Conservation (phyloP, 2,329 filamentous ascomycete species). For the Penicillium verrucosum region DNA sequence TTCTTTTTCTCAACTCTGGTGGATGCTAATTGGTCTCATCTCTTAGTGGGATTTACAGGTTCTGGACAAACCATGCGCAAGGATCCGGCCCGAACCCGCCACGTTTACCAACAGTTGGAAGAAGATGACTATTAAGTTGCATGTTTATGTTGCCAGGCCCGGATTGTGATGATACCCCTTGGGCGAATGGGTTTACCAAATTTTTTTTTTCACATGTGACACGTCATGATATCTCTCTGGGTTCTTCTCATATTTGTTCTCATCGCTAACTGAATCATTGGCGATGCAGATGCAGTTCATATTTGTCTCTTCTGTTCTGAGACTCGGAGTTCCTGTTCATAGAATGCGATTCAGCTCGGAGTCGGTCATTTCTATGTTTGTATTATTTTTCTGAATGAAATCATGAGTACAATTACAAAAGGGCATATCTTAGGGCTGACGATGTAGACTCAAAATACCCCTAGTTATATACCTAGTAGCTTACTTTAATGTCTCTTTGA, state of each 20-base stretch:
- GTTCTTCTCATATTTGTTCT: constrained; percentile 14
- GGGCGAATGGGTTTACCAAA: constrained; percentile 9
- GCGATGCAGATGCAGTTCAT: constrained; percentile 26
- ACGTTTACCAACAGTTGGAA: constrained; percentile 76
- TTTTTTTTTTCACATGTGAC: constrained; percentile 12
- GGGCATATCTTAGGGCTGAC: neutral
- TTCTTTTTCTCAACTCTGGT: neutral
- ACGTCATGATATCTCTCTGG: constrained; percentile 13
- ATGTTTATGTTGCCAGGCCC: neutral
- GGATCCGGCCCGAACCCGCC: constrained; percentile 74
- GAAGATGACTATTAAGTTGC: constrained; percentile 55
- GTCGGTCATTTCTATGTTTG: constrained; percentile 15
- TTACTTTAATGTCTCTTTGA: neutral
- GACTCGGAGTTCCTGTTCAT: constrained; percentile 18
- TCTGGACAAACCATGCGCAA: constrained; percentile 96
- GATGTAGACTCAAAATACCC: neutral
- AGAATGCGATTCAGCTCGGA: constrained; percentile 15
- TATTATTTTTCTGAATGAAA: neutral
- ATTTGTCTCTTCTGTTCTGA: constrained; percentile 17
- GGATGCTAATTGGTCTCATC: constrained; percentile 22
- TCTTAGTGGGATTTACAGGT: constrained; percentile 86
- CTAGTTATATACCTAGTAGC: neutral
- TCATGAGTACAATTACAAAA: neutral
- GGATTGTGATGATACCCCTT: constrained; percentile 5
- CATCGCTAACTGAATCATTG: constrained; percentile 29